Percentiles rank a stretch among this genome's conserved stretches.
phyloP scores from a whole-genome alignment of 164 flowering plant species.

The Nymphaea thermarum region DNA sequence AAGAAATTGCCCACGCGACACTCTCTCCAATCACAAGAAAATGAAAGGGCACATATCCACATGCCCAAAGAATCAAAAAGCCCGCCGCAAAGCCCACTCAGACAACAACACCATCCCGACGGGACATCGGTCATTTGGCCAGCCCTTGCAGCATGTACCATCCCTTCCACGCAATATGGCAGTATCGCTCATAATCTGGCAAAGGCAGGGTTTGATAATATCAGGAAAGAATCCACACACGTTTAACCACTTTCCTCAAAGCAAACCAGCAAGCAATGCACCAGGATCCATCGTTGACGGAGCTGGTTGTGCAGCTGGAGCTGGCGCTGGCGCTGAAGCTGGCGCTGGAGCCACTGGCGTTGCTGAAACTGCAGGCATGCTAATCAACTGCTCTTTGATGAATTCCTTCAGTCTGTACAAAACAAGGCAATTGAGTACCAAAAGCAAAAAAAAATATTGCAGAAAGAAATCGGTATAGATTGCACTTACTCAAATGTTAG shows the following conservation, averaged over 20 bases:
- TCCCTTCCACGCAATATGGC: constrained; percentile 8
- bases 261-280: constrained; percentile 80
- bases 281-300: constrained; percentile 60
- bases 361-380: constrained; percentile 31
- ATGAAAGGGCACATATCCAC: constrained; percentile 11
- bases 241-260: constrained; percentile 21
- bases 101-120: constrained; percentile 21
- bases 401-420: constrained; percentile 82
- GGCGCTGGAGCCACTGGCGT: constrained; percentile 31
- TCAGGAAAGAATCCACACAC: constrained; percentile 32
- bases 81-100: constrained; percentile 15
- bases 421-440: neutral
- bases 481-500: constrained; percentile 74
- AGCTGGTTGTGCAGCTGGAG: constrained; percentile 19
- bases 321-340: constrained; percentile 26
- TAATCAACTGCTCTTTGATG: constrained; percentile 75
- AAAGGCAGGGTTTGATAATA: constrained; percentile 20
- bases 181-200: constrained; percentile 11
- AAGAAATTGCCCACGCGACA: constrained; percentile 7
- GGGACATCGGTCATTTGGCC: constrained; percentile 32
- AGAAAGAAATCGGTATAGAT: neutral
- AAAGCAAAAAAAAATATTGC: neutral
- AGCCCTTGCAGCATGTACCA: constrained; percentile 45
- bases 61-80: constrained; percentile 34
- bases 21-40: constrained; percentile 11